A percentile compares a stretch with the other conserved stretches of the same genome.
Conservation (phyloP, 768 basidiomycete genomes). For the Serendipita sp. region DNA sequence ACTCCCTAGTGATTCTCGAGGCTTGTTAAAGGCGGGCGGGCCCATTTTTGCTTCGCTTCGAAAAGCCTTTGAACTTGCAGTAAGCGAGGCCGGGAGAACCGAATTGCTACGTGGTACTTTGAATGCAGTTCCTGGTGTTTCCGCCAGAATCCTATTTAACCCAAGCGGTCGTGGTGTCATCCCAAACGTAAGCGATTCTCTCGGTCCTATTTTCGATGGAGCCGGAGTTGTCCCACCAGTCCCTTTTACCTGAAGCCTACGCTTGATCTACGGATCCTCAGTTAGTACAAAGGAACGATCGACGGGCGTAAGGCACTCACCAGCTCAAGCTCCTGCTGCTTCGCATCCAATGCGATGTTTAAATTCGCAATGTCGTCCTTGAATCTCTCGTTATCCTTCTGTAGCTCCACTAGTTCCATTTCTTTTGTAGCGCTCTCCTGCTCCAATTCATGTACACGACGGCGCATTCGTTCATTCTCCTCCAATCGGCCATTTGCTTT, state of each 20-base stretch:
- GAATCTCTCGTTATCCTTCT: conserved; percentile 47
- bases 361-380: conserved; percentile 70
- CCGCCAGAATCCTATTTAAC: neutral
- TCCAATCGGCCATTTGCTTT: conserved; percentile 34
- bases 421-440: conserved; percentile 77
- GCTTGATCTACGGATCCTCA: conserved; percentile 37
- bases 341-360: conserved; percentile 84
- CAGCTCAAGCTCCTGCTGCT: conserved; percentile 86
- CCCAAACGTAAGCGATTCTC: neutral
- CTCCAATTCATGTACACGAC: conserved; percentile 54
- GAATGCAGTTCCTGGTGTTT: neutral
- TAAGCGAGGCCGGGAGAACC: neutral
- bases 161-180: neutral
- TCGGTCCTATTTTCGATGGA: conserved; percentile 16
- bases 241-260: conserved; percentile 39
- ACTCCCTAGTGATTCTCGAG: conserved; percentile 2
- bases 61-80: neutral
- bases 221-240: conserved; percentile 44
- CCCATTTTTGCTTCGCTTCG: neutral
- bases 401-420: conserved; percentile 56
- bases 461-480: conserved; percentile 43
- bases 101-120: neutral
- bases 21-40: neutral
- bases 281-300: conserved; percentile 8
- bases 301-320: conserved; percentile 29